Percentiles rank a stretch among this genome's conserved stretches.
Conservation (phyloP, 2,329 filamentous ascomycete species). For the Aspergillus piperis region DNA sequence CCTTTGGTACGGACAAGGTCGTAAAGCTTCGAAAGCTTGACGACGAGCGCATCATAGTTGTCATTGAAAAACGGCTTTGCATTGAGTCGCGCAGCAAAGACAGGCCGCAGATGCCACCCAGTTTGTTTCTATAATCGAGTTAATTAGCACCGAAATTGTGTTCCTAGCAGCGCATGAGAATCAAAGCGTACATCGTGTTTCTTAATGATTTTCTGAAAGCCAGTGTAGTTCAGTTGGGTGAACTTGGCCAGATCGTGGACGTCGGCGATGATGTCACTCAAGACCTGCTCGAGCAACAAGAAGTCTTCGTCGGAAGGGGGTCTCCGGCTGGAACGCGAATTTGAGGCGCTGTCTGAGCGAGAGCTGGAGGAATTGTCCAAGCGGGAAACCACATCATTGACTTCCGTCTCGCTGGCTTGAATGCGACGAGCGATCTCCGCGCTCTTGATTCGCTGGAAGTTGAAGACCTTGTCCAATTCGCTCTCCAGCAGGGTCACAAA, state of each 20-base stretch:
- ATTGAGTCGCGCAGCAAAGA: conserved; percentile 93
- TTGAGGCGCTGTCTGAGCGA: conserved; percentile 35
- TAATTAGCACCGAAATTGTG: conserved; percentile 3
- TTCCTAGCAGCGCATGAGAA: background rate
- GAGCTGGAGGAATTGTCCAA: conserved; percentile 59
- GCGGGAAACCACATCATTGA: conserved; percentile 79
- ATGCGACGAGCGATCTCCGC: conserved; percentile 94
- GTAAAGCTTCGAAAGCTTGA: conserved; percentile 92
- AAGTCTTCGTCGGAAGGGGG: conserved; percentile 85
- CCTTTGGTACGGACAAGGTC: conserved; percentile 91
- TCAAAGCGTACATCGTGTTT: conserved; percentile 80
- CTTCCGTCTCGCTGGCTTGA: conserved; percentile 82
- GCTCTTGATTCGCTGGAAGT: conserved; percentile 95
- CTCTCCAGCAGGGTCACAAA: conserved; percentile 86
- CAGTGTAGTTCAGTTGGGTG: conserved; percentile 96
- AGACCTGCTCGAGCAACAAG: conserved; percentile 85
- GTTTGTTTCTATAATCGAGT: conserved; percentile 74
- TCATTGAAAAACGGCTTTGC: conserved; percentile 98
- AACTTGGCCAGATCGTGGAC: conserved; percentile 98
- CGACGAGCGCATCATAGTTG: conserved; percentile 94
- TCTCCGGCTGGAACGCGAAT: conserved; percentile 24
- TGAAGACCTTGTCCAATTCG: conserved; percentile 96
- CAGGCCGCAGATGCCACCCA: conserved; percentile 85
- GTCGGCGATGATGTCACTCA: conserved; percentile 97
- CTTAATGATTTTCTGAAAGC: conserved; percentile 99